phyloP scores from a whole-genome alignment of 2,329 filamentous ascomycete genomes.

The Trichoderma breve region DNA sequence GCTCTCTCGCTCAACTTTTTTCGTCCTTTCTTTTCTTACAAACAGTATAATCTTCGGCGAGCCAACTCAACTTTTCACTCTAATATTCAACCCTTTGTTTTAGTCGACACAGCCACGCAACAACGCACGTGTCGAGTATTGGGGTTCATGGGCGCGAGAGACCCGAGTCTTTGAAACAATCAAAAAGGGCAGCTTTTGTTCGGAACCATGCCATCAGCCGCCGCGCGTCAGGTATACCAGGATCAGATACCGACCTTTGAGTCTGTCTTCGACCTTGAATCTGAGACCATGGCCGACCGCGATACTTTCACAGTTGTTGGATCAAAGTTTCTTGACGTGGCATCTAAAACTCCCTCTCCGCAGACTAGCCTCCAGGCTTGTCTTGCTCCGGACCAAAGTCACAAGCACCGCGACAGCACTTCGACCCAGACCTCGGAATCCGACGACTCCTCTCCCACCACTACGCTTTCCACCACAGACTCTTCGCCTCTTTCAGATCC shows the following conservation, averaged over 20 bases:
- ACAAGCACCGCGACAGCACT: slow-evolving; percentile 74
- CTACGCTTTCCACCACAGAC: slow-evolving; percentile 88
- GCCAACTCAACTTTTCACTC: not conserved
- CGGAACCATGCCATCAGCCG: slow-evolving; percentile 59
- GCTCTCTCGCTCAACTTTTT: slow-evolving; percentile 15
- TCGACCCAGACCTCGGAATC: slow-evolving; percentile 79
- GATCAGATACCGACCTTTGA: slow-evolving; percentile 74
- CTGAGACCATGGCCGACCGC: slow-evolving; percentile 52
- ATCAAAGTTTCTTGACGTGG: slow-evolving; percentile 51
- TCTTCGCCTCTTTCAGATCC: slow-evolving; percentile 87
- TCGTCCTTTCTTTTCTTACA: slow-evolving; percentile 22
- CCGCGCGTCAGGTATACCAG: slow-evolving; percentile 61
- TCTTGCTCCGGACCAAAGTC: slow-evolving; percentile 49
- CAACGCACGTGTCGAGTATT: not conserved
- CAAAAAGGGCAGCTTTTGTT: not conserved
- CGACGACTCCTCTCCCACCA: slow-evolving; percentile 91
- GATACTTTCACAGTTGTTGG: slow-evolving; percentile 55
- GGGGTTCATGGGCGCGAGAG: not conserved
- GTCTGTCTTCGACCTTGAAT: slow-evolving; percentile 69
- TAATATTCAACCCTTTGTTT: not conserved
- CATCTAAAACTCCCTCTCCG: slow-evolving; percentile 38
- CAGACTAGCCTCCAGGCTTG: slow-evolving; percentile 40
- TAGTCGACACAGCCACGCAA: not conserved
- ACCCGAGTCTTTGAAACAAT: not conserved
- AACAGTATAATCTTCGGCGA: not conserved